A percentile compares a stretch with the other conserved stretches of the same genome.
These are phyloP conservation scores for Hanseniaspora gamundiae DNA, from an alignment of 1,139 yeast genomes.

Conservation along the genomic window DNA sequence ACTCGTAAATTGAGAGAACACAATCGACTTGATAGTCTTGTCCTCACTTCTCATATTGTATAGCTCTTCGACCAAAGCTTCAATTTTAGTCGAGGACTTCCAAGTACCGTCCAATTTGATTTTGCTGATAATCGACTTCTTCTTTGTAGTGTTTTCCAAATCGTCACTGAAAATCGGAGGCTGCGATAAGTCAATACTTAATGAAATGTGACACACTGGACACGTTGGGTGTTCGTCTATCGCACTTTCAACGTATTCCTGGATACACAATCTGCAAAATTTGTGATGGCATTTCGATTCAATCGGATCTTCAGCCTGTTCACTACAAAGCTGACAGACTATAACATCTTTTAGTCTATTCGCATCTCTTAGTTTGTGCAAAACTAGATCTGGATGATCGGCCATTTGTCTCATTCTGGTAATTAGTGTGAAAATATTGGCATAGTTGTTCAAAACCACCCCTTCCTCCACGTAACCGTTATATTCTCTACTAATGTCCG, in stretches of 20 bases:
- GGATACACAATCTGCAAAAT: conserved; percentile 84
- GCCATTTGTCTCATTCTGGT: conserved; percentile 97
- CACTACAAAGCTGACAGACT: conserved; percentile 89
- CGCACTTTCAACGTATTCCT: conserved; percentile 78
- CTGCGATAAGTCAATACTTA: conserved; percentile 80
- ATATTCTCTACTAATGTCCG: conserved; percentile 77
- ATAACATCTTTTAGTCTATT: conserved; percentile 32
- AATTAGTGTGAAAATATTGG: conserved; percentile 87
- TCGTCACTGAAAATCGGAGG: conserved; percentile 59
- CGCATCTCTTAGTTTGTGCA: conserved; percentile 46
- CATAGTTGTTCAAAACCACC: conserved; percentile 88
- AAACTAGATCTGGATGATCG: conserved; percentile 92
- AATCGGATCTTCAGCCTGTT: conserved; percentile 95
- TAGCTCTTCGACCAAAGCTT: conserved; percentile 87
- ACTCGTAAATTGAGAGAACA: conserved; percentile 91
- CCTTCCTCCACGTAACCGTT: conserved; percentile 84
- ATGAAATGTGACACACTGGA: conserved; percentile 90
- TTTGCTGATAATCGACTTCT: conserved; percentile 80
- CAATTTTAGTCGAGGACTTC: conserved; percentile 92
- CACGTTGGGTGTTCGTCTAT: conserved; percentile 59
- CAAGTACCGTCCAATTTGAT: conserved; percentile 78
- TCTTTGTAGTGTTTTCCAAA: conserved; percentile 40
- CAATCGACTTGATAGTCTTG: conserved; percentile 87
- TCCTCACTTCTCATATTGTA: conserved; percentile 76
- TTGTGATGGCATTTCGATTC: conserved; percentile 88